phyloP scores from a whole-genome alignment of 2,329 filamentous ascomycete species.

The Nothomitra cinnamomea region DNA sequence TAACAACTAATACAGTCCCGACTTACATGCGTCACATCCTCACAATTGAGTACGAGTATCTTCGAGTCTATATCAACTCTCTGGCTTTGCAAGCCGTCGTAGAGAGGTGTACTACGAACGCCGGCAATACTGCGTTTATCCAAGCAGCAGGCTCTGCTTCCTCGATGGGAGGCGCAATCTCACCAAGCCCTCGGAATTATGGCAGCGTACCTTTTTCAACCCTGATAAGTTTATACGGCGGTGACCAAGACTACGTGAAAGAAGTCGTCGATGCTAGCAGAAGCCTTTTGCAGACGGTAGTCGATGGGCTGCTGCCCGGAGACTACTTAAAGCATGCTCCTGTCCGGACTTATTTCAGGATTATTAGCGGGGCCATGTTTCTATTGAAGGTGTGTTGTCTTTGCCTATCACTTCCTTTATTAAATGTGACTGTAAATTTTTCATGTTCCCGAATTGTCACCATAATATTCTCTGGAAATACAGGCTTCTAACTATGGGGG shows the following conservation, averaged over 20 bases:
- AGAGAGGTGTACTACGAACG: constrained; percentile 72
- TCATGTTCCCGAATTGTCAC: neutral
- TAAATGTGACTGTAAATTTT: neutral
- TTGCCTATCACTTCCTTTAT: neutral
- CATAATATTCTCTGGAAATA: neutral
- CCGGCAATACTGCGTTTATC: constrained; percentile 19
- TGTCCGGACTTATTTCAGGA: constrained; percentile 71
- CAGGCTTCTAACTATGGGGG: neutral
- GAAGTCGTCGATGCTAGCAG: constrained; percentile 65
- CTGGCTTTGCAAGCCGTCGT: constrained; percentile 88
- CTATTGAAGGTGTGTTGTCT: constrained; percentile 37
- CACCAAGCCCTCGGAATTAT: constrained; percentile 14
- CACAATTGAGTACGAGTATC: constrained; percentile 89
- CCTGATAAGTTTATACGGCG: constrained; percentile 24
- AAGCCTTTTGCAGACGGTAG: constrained; percentile 59
- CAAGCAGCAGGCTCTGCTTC: constrained; percentile 13
- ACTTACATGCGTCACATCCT: constrained; percentile 55
- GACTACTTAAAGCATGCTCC: constrained; percentile 70
- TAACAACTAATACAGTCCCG: constrained; percentile 25
- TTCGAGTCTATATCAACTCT: constrained; percentile 86
- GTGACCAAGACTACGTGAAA: constrained; percentile 55
- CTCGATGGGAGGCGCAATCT: constrained; percentile 21
- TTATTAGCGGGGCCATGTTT: constrained; percentile 74
- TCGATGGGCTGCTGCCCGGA: constrained; percentile 55
- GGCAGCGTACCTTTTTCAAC: constrained; percentile 4